Evolutionary conservation across 2,329 filamentous ascomycete species (phyloP).

Genomic region (Neofusicoccum kwambonambiense): DNA sequence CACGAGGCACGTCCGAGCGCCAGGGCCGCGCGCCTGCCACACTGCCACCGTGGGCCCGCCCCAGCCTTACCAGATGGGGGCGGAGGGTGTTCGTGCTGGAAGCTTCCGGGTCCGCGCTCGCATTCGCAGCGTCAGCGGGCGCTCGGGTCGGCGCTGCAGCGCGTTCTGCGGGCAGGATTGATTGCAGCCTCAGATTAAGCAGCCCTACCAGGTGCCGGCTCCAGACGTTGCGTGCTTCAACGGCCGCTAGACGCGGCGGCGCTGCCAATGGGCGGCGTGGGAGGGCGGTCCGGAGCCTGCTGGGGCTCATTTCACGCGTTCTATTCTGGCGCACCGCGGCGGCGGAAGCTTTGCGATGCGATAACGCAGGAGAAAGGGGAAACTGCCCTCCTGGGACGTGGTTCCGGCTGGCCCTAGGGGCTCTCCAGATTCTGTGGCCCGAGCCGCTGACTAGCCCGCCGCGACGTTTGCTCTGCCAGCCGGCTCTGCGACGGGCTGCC

Average conservation of each 20-base stretch:
- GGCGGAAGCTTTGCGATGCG: background rate
- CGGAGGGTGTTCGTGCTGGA: background rate
- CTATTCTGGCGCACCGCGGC: background rate
- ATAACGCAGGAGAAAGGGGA: slow-evolving; percentile 13
- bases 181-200: background rate
- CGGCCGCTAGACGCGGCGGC: background rate
- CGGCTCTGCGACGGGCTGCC: background rate
- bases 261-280: background rate
- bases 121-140: background rate
- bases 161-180: background rate
- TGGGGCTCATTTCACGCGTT: background rate
- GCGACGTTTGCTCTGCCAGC: background rate
- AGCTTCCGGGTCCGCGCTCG: background rate
- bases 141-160: background rate
- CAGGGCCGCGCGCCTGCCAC: background rate
- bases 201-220: background rate
- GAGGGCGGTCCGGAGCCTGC: background rate
- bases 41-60: background rate
- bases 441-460: background rate
- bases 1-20: slow-evolving; percentile 9
- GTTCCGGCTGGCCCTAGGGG: background rate
- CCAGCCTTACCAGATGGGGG: slow-evolving; percentile 6
- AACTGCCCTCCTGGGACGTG: background rate
- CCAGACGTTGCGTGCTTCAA: slow-evolving; percentile 10
- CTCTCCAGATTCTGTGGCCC: background rate